phyloP scores from a whole-genome alignment of 441 rosid genomes.

The Manihot esculenta region DNA sequence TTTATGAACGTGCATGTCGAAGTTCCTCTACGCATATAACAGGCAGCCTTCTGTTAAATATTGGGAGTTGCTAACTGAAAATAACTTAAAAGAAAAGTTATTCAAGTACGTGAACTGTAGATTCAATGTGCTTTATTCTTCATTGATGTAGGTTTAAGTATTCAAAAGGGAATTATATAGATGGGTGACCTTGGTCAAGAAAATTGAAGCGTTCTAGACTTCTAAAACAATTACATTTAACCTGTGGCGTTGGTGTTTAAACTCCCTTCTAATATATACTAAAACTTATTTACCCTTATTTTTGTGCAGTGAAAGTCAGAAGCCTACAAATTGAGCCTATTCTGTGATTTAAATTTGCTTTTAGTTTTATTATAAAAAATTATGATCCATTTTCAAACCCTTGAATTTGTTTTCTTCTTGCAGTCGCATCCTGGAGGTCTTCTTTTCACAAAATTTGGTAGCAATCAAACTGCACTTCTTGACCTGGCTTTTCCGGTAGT shows the following conservation, averaged over 20 bases:
- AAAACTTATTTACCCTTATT: no score
- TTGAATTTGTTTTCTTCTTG: constrained; percentile 23
- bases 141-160: background rate
- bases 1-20: background rate
- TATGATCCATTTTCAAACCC: background rate
- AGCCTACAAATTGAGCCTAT: background rate
- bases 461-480: constrained; percentile 84
- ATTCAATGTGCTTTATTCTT: background rate
- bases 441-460: constrained; percentile 76
- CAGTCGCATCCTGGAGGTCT: constrained; percentile 91
- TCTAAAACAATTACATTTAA: background rate
- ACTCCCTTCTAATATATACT: background rate
- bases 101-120: background rate
- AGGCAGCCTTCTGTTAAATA: background rate
- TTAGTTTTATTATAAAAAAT: constrained; percentile 8
- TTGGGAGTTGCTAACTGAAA: background rate
- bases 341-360: no score
- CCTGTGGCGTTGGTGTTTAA: background rate
- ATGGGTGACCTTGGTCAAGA: background rate
- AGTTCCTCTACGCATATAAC: background rate
- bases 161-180: background rate
- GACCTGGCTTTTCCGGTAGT: constrained; percentile 86
- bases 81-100: background rate
- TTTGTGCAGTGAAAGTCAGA: no score
- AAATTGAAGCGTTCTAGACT: background rate